A percentile compares a stretch with the other conserved stretches of the same genome.
These are phyloP conservation scores for Sporisorium graminicola DNA, from an alignment of 1,284 basidiomycete genomes.

Conservation along the genomic window DNA sequence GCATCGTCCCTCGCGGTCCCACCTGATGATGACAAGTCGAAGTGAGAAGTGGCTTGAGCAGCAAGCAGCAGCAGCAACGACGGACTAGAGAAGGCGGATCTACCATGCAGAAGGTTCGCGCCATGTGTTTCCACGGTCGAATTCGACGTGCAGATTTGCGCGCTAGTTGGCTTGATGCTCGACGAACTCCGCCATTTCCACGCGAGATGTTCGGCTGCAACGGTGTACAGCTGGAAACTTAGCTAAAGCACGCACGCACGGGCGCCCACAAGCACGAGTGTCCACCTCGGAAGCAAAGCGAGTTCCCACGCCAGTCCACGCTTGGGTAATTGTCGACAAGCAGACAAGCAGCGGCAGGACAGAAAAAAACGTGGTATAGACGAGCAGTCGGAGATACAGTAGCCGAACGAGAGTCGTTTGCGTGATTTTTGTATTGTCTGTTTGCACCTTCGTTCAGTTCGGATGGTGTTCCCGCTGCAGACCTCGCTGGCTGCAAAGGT, in stretches of 20 bases:
- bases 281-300: not conserved
- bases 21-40: not conserved
- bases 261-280: no score
- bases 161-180: not conserved
- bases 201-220: not conserved
- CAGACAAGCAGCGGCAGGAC: not conserved
- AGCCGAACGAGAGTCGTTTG: no score
- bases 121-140: not conserved
- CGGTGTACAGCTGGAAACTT: not conserved
- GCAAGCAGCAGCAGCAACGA: not conserved
- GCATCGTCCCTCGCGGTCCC: not conserved
- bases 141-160: not conserved
- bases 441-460: no score
- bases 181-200: not conserved
- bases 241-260: not conserved
- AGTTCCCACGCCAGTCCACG: not conserved
- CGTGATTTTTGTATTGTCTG: no score
- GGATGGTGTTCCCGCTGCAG: no score
- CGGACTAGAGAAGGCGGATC: not conserved
- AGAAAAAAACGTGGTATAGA: no score
- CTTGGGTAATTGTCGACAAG: not conserved
- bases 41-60: not conserved
- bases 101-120: not conserved
- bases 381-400: no score
- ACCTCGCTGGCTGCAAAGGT: no score